A percentile compares a stretch with the other conserved stretches of the same genome.
Evolutionary conservation across 345 rosid species (phyloP).

Genomic region (Syzygium oleosum): DNA sequence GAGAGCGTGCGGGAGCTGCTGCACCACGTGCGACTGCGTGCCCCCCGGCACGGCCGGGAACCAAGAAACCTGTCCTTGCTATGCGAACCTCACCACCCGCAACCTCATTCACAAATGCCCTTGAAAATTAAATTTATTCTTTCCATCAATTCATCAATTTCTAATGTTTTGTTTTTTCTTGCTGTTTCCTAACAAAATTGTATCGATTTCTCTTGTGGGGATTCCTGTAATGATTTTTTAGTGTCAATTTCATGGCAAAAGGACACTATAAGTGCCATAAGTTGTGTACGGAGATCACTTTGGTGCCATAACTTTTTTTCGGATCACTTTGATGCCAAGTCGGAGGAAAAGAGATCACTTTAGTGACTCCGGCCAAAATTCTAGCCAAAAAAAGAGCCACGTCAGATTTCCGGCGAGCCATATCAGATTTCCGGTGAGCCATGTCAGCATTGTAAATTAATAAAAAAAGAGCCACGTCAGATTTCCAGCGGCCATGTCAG

Average conservation of each 20-base stretch:
- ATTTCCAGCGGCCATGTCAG: too few species aligned
- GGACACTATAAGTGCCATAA: too few species aligned
- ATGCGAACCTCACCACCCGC: constrained; percentile 6
- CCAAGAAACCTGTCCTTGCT: constrained; percentile 10
- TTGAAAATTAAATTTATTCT: background rate
- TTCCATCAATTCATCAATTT: background rate
- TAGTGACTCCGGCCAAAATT: too few species aligned
- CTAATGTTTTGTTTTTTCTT: background rate
- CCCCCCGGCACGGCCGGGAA: constrained; percentile 19
- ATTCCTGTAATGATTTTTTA: background rate
- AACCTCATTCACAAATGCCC: constrained; percentile 5
- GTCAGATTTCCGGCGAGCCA: too few species aligned
- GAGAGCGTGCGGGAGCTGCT: constrained; percentile 18
- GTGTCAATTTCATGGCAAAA: background rate
- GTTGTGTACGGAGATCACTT: too few species aligned
- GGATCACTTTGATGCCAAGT: too few species aligned
- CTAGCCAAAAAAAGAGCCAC: too few species aligned
- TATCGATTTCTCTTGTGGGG: background rate
- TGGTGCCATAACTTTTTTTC: too few species aligned
- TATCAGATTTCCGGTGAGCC: too few species aligned
- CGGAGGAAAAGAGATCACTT: too few species aligned
- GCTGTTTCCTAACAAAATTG: background rate
- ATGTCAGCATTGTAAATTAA: too few species aligned
- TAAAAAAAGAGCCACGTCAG: too few species aligned
- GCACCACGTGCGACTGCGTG: constrained; percentile 6